These are phyloP conservation scores for Daldinia eschscholtzii DNA, from an alignment of 2,329 filamentous ascomycete species.

Conservation along the genomic window DNA sequence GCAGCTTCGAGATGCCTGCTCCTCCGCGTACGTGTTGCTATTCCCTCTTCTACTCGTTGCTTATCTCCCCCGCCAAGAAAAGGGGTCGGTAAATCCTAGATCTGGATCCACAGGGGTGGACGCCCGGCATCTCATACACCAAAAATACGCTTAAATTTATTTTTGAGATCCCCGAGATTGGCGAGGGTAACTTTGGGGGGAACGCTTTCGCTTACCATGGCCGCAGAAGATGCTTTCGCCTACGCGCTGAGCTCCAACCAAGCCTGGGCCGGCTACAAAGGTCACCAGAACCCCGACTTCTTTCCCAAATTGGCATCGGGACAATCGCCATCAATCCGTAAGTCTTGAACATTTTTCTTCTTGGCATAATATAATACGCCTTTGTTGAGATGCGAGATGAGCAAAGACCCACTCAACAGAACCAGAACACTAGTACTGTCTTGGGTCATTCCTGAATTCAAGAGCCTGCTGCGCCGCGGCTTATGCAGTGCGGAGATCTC, in stretches of 20 bases:
- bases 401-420: slow-evolving; percentile 42
- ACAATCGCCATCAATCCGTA: slow-evolving; percentile 74
- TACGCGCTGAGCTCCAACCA: slow-evolving; percentile 76
- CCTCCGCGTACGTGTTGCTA: slow-evolving; percentile 39
- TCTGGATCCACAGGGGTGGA: slow-evolving; percentile 41
- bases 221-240: slow-evolving; percentile 68
- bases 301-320: slow-evolving; percentile 76
- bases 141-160: slow-evolving; percentile 38
- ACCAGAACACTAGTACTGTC: slow-evolving; percentile 33
- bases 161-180: slow-evolving; percentile 39
- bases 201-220: slow-evolving; percentile 47
- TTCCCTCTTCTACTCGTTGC: slow-evolving; percentile 8
- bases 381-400: slow-evolving; percentile 40
- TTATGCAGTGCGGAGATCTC: slow-evolving; percentile 19
- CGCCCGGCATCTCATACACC: slow-evolving; percentile 32
- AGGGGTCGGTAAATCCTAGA: slow-evolving; percentile 24
- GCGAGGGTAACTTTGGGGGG: slow-evolving; percentile 27
- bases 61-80: slow-evolving; percentile 34
- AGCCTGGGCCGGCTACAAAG: slow-evolving; percentile 75
- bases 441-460: slow-evolving; percentile 24
- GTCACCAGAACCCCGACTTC: slow-evolving; percentile 75
- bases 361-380: slow-evolving; percentile 12
- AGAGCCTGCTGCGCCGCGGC: slow-evolving; percentile 16
- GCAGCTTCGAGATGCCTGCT: slow-evolving; percentile 35
- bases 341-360: slow-evolving; percentile 46